Evolutionary conservation across 1,284 basidiomycete species (phyloP).

Genomic region (Fistulinella cinereoalba): DNA sequence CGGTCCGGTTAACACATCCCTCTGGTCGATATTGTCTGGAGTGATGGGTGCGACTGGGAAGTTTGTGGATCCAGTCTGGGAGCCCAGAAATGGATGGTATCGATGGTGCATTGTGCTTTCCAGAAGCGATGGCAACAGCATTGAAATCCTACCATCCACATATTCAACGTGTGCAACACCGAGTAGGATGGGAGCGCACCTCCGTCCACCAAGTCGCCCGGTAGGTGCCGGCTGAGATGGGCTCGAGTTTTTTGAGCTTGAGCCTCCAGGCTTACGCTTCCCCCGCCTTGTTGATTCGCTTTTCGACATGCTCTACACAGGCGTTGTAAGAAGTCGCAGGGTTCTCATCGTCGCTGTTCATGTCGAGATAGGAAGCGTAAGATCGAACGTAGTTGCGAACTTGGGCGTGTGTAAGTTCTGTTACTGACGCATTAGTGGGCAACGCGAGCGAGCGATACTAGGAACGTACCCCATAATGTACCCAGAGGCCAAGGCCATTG

Average conservation of each 20-base stretch:
- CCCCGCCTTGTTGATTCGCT: constrained; percentile 32
- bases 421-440: background rate
- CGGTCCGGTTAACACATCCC: constrained; percentile 37
- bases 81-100: constrained; percentile 17
- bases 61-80: constrained; percentile 35
- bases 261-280: constrained; percentile 40
- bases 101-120: constrained; percentile 13
- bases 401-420: constrained; percentile 23
- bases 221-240: constrained; percentile 28
- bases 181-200: background rate
- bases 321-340: constrained; percentile 45
- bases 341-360: constrained; percentile 43
- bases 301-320: constrained; percentile 46
- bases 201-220: constrained; percentile 24
- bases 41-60: constrained; percentile 39
- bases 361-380: constrained; percentile 40
- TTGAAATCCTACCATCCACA: constrained; percentile 20
- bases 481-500: constrained; percentile 14
- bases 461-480: constrained; percentile 15
- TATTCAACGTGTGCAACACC: too few relatives aligned
- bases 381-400: constrained; percentile 31
- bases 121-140: constrained; percentile 15
- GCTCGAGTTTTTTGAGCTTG: constrained; percentile 35
- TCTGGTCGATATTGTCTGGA: constrained; percentile 48
- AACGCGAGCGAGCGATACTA: too few relatives aligned